Evolutionary conservation across 129 eudicot genomes (phyloP).

Genomic region (Deinandra increscens): DNA sequence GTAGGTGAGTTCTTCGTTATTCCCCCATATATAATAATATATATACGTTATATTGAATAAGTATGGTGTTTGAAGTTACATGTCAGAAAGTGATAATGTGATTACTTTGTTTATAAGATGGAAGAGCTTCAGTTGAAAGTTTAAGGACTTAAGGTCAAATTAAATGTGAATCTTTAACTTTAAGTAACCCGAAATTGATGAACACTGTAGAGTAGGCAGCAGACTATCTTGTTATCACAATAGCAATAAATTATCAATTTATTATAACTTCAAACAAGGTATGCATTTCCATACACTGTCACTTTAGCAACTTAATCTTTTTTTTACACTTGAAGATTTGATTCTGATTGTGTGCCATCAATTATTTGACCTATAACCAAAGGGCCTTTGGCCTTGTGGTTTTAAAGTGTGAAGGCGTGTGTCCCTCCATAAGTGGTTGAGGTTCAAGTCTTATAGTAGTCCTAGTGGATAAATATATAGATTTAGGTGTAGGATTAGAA

Average conservation of each 20-base stretch:
- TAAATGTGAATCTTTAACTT: background rate
- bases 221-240: background rate
- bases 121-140: background rate
- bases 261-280: background rate
- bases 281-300: background rate
- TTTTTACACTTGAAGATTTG: background rate
- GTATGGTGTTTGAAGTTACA: background rate
- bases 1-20: slow-evolving; percentile 55
- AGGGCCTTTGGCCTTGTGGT: too few relatives aligned
- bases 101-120: background rate
- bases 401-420: too few relatives aligned
- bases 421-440: too few relatives aligned
- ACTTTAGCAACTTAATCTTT: background rate
- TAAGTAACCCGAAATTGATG: background rate
- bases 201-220: background rate
- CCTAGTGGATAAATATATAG: too few relatives aligned
- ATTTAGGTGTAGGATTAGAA: too few relatives aligned
- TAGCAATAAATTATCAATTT: background rate
- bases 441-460: too few relatives aligned
- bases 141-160: background rate
- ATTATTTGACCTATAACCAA: background rate
- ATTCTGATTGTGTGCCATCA: background rate
- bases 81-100: background rate
- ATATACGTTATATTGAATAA: background rate
- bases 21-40: background rate